These are phyloP conservation scores for Pestalotiopsis sp. DNA, from an alignment of 2,329 filamentous ascomycete species.

Conservation along the genomic window DNA sequence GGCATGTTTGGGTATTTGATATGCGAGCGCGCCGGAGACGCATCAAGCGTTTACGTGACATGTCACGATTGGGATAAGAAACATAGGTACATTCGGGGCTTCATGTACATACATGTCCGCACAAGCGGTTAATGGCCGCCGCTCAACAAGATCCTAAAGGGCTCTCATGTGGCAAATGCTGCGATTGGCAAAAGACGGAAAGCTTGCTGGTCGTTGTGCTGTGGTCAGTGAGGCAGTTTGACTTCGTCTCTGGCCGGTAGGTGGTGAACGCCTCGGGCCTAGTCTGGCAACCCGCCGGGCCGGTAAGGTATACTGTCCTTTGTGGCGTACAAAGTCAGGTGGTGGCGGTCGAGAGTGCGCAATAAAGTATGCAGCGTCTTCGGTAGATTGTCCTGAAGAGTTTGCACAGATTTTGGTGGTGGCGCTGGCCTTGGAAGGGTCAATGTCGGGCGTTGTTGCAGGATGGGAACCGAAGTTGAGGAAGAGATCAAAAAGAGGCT, in stretches of 20 bases:
- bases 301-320: not conserved
- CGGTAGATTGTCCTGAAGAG: not conserved
- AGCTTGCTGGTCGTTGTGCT: not conserved
- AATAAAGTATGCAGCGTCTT: not conserved
- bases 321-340: not conserved
- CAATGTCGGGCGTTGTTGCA: not conserved
- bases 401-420: not conserved
- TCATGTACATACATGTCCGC: conserved; percentile 7
- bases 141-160: not conserved
- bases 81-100: not conserved
- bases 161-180: not conserved
- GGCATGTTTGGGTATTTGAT: too few relatives aligned
- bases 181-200: not conserved
- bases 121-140: conserved; percentile 1
- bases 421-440: not conserved
- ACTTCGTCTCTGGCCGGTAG: not conserved
- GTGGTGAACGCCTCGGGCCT: not conserved
- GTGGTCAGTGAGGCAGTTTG: not conserved
- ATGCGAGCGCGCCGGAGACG: too few relatives aligned
- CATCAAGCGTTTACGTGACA: not conserved
- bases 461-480: not conserved
- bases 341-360: not conserved
- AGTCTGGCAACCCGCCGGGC: not conserved
- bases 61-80: not conserved
- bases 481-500: conserved; percentile 27